Conservation (phyloP, 2,329 filamentous ascomycete species). For the Grosmannia clavigera region DNA sequence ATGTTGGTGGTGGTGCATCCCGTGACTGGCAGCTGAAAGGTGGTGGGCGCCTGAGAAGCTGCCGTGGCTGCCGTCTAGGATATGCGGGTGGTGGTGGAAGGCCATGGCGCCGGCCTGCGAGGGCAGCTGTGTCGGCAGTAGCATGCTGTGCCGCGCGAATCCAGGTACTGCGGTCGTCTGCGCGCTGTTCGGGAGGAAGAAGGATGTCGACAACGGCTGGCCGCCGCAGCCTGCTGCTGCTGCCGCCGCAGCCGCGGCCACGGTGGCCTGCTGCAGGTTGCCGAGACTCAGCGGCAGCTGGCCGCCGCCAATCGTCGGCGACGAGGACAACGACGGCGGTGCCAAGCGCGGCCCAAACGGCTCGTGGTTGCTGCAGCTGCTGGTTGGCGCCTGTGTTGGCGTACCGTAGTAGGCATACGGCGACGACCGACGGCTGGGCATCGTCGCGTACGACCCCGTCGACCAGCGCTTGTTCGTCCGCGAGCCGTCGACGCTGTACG, state of each 20-base stretch:
- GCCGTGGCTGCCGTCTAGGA: not conserved
- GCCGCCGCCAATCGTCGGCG: constrained; percentile 32
- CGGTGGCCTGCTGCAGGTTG: constrained; percentile 40
- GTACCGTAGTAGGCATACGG: constrained; percentile 47
- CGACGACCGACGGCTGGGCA: constrained; percentile 40
- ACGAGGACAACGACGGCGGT: constrained; percentile 29
- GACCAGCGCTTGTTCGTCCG: constrained; percentile 67
- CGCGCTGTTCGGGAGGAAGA: constrained; percentile 26
- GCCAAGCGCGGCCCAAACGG: constrained; percentile 42
- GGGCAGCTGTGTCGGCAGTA: constrained; percentile 40
- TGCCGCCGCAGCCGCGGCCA: constrained; percentile 31
- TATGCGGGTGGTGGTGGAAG: constrained; percentile 7
- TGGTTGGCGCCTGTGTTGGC: not conserved
- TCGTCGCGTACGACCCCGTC: constrained; percentile 56
- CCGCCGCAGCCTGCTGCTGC: constrained; percentile 30
- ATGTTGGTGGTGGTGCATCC: constrained; percentile 1
- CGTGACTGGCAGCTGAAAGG: not conserved
- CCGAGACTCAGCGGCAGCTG: constrained; percentile 40
- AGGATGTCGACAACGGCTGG: constrained; percentile 22
- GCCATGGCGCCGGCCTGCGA: constrained; percentile 24
- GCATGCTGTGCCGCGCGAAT: constrained; percentile 45
- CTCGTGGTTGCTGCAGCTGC: constrained; percentile 29
- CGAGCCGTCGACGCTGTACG: constrained; percentile 55
- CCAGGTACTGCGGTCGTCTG: constrained; percentile 16
- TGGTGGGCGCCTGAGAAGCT: constrained; percentile 5